Evolutionary conservation across 1,284 basidiomycete genomes (phyloP), one percentile per base, ranked within the genome.

Genomic region (Ganoderma leucocontextum): DNA sequence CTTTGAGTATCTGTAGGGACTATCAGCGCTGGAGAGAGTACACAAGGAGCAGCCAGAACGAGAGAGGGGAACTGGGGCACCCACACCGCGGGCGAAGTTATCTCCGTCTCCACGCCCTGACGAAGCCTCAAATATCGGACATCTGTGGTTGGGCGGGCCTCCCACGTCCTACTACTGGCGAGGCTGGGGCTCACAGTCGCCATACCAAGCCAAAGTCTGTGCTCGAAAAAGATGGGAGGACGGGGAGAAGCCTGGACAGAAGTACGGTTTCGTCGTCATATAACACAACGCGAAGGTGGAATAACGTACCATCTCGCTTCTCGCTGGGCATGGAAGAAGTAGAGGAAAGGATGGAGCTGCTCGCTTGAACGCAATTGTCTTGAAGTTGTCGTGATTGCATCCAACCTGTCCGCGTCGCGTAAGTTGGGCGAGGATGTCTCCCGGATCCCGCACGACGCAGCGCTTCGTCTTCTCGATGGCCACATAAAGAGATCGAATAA

Each of bases 91-190:
- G 22, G 15, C 19, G 39, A 39, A 60, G 2, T 60, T 39, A 60
- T 42, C 36, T 60, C 39, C 36, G 25, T 42, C 58, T 39, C 39
- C n/a, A 41, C 39, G 22, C 38, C 12, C 15, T 33, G 6, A 7
- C 25, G 52, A 53, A 53, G 52, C 52, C n/a, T 53, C 17, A 25
- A 33, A 55, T 35, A 55, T 55, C 29, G 17, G 33, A 35, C 9
- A 55, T 55, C 52, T 55, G 52, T 19, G 52, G 52, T 49, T 25
- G 47, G 44, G 47, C 47, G 47, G 22, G 47, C 47, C 47, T 25
- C 47, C 25, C 47, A 49, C 22, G 47, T 10, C 12, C 12, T 22
- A 6, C 12, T 22, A 25, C 12, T 25, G 25, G 47, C 22, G 9
- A 25, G 12, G n/a, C 47, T 49, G 22, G 22, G 8, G 4, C 10